Percentiles rank a stretch among this genome's conserved stretches.
Conservation (phyloP, 2,329 filamentous ascomycete species). For the Pseudopithomyces chartarum region DNA sequence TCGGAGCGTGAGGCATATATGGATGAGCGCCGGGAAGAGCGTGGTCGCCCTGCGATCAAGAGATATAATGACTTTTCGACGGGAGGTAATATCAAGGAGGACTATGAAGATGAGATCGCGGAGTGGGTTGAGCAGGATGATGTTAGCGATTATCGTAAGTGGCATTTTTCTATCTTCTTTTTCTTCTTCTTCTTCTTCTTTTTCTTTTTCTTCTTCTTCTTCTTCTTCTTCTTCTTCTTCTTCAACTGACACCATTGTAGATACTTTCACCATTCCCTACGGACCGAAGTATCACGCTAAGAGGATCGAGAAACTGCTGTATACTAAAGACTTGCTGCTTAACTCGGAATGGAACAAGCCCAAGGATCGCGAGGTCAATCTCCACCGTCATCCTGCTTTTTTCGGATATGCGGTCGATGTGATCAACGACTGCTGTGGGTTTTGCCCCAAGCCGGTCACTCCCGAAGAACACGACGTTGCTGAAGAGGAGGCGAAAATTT, state of each 20-base stretch:
- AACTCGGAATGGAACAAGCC: slow-evolving; percentile 84
- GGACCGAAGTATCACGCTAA: slow-evolving; percentile 61
- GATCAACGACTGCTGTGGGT: slow-evolving; percentile 80
- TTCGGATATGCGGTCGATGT: slow-evolving; percentile 76
- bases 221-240: no score
- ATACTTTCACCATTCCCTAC: slow-evolving; percentile 70
- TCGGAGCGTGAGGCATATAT: slow-evolving; percentile 72
- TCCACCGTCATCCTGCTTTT: slow-evolving; percentile 85
- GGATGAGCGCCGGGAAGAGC: slow-evolving; percentile 70
- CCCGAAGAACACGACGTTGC: slow-evolving; percentile 73
- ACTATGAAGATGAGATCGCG: slow-evolving; percentile 78
- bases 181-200: no score
- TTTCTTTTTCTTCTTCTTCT: no score
- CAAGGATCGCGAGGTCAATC: slow-evolving; percentile 73
- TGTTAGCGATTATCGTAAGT: slow-evolving; percentile 72
- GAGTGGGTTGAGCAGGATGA: slow-evolving; percentile 82
- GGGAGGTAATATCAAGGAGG: slow-evolving; percentile 75
- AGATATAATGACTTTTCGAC: slow-evolving; percentile 50
- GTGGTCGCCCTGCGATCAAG: slow-evolving; percentile 67
- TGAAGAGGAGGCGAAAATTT: slow-evolving; percentile 74
- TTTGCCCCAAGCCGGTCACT: slow-evolving; percentile 71
- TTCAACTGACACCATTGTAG: neutral
- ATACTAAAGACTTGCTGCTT: slow-evolving; percentile 78
- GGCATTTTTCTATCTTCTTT: neutral
- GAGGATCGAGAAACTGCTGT: slow-evolving; percentile 81